phyloP scores from a whole-genome alignment of 2,329 filamentous ascomycete species.

The Aspergillus novoparasiticus region DNA sequence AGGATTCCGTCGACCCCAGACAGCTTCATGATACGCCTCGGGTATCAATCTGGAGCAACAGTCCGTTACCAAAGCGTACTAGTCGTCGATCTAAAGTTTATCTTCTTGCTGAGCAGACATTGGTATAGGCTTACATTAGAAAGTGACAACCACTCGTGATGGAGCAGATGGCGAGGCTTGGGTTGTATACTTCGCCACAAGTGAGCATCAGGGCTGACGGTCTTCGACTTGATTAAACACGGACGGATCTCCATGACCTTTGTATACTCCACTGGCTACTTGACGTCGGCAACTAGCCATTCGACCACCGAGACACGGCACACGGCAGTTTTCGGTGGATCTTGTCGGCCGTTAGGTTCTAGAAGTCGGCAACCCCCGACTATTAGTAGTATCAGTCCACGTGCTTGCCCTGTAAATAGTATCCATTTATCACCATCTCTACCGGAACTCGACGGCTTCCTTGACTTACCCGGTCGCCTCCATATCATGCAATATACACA shows the following conservation, averaged over 20 bases:
- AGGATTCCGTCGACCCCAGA: neutral
- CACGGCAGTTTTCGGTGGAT: neutral
- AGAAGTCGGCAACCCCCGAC: neutral
- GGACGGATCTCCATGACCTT: neutral
- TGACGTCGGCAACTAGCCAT: neutral
- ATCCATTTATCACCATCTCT: neutral
- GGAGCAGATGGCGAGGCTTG: too few species aligned
- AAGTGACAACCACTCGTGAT: too few species aligned
- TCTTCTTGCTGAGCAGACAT: neutral
- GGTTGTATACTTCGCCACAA: neutral
- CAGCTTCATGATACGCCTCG: neutral
- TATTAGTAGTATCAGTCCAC: neutral
- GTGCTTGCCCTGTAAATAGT: neutral
- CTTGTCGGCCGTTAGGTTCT: neutral
- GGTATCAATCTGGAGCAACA: neutral
- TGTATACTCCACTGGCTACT: neutral
- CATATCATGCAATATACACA: neutral
- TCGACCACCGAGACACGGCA: neutral
- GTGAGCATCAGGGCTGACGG: neutral
- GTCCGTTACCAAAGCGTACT: neutral
- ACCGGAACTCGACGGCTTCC: neutral
- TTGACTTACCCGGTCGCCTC: neutral
- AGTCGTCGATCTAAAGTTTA: neutral
- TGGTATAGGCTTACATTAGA: neutral
- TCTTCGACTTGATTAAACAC: neutral